These are phyloP conservation scores for Aotearoamyces nothofagi DNA, from an alignment of 2,329 filamentous ascomycete species.

Conservation along the genomic window DNA sequence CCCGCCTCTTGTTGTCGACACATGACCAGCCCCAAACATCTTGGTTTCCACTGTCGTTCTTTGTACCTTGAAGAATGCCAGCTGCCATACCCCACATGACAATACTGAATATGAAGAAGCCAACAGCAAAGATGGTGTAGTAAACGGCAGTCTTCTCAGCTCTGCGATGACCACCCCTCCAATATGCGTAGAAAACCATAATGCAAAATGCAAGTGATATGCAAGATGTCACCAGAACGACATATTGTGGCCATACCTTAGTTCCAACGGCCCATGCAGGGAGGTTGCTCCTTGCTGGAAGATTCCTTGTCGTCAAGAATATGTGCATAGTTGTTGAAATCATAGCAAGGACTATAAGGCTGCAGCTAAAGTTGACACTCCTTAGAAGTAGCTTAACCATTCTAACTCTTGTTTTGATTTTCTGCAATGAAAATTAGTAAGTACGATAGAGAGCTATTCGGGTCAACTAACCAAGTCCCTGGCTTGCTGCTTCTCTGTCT, in stretches of 20 bases:
- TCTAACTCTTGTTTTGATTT: slow-evolving; percentile 80
- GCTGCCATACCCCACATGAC: slow-evolving; percentile 85
- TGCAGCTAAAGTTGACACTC: slow-evolving; percentile 92
- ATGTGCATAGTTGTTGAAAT: slow-evolving; percentile 77
- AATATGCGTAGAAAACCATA: slow-evolving; percentile 72
- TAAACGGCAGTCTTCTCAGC: slow-evolving; percentile 91
- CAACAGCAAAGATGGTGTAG: slow-evolving; percentile 86
- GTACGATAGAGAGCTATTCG: too few species aligned
- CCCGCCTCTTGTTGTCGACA: slow-evolving; percentile 66
- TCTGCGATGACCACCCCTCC: slow-evolving; percentile 69
- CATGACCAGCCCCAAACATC: slow-evolving; percentile 99
- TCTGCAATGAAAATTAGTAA: slow-evolving; percentile 45
- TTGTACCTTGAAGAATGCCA: slow-evolving; percentile 66
- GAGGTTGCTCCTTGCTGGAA: slow-evolving; percentile 65
- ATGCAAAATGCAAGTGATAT: slow-evolving; percentile 71
- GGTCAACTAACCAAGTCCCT: slow-evolving; percentile 67
- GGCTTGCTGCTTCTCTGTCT: slow-evolving; percentile 75
- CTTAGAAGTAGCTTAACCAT: slow-evolving; percentile 93
- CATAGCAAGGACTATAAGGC: slow-evolving; percentile 85
- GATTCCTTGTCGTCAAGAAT: slow-evolving; percentile 71
- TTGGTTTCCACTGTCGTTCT: slow-evolving; percentile 57
- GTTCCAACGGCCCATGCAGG: slow-evolving; percentile 74
- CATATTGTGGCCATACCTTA: slow-evolving; percentile 76
- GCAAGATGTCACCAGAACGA: slow-evolving; percentile 64
- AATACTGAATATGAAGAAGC: slow-evolving; percentile 86